Base-by-base conservation (phyloP, 108 stramenopile genomes). In the Seminavis robusta region DNA sequence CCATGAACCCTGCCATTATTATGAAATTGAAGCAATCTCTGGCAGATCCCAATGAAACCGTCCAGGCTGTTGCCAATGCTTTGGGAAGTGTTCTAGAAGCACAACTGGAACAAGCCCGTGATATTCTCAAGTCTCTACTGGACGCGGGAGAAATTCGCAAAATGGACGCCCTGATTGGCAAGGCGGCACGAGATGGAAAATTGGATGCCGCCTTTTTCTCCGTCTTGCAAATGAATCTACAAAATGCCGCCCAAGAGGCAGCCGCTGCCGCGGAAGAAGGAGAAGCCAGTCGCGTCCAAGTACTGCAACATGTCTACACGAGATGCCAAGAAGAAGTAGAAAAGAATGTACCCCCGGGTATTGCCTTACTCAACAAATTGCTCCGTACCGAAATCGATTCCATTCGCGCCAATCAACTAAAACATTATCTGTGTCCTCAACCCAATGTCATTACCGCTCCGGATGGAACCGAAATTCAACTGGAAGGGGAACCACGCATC, bases 291-390 rank as follows among this genome's bases (percentile, higher is more conserved):
- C 57, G 90, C 24, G 55, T 73, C 31, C 80, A 84, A 38, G 84
- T 92, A 43, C 61, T 92, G 11, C 83, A 84, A 54, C 90, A 92
- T 44, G 76, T 92, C 15, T 88, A 92, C 55, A 92, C 90, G 1
- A 73, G 90, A 1, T 92, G 90, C 47, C 90, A 92, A 39, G 90
- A 92, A 57, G 90, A 92, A 48, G 70, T 92, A 8, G 90, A 92
- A 55, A 88, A 88, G 69, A 71, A 52, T 19, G 80, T 92, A 6
- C 65, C 71, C 29, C 82, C 90, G 0, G 90, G 90, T 20, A 63
- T 81, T 32, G 86, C 82, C n/a, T 42, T 92, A 4, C 65, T 92
- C 54, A 92, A 88, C 64, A 92, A 92, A 47, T 54, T 92, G 7
- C 53, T 92, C 30, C 70, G 90, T 13, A 88, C 86, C 3, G 84